Base-by-base conservation (phyloP, 1,139 yeast genomes). In the Yamadazyma atmosphaerica region DNA sequence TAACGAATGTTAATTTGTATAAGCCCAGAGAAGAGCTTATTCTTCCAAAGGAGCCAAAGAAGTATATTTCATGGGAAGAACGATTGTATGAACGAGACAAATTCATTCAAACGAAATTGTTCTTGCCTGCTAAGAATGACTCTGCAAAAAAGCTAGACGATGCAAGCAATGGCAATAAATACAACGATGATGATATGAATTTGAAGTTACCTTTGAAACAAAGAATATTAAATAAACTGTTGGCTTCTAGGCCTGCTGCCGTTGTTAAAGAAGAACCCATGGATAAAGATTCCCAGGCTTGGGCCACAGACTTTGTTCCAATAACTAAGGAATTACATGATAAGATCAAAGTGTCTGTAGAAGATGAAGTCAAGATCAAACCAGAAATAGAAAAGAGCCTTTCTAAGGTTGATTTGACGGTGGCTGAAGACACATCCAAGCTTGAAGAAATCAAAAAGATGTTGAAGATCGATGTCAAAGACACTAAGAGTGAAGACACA, bases 21-120 rank as follows among this genome's bases (percentile, higher is more conserved):
- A 69, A 66, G 42, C 61, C 75, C 1, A 67, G 66, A 40, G 77
- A 71, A 29, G 74, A 68, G 33, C 55, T 71, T 14, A 61, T 70
- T 9, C 43, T 60, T 32, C 66, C 70, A 1, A 61, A 58, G 38
- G 59, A 53, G 33, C 60, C 60, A 8, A 61, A 59, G 40, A 53
- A 58, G 14, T 69, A 58, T 42, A 43, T 65, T n/a, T 60, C 76
- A 0, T 71, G 77, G 76, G 54, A 60, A 28, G 64, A 65, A 32
- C 46, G 75, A 18, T 47, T 68, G 32, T 34, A 49, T 7, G 52
- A 60, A 27, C 51, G 77, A 36, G 74, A 70, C 40, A 46, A 51
- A 11, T 19, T 43, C 2, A 54, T 68, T 3, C 56, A 56, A 34
- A 52, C 58, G 49, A 54, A 59, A 21, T 47, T 65, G 12, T 51